Evolutionary conservation across 352 stramenopile species (phyloP).

Genomic region (Nannochloropsis limnetica): DNA sequence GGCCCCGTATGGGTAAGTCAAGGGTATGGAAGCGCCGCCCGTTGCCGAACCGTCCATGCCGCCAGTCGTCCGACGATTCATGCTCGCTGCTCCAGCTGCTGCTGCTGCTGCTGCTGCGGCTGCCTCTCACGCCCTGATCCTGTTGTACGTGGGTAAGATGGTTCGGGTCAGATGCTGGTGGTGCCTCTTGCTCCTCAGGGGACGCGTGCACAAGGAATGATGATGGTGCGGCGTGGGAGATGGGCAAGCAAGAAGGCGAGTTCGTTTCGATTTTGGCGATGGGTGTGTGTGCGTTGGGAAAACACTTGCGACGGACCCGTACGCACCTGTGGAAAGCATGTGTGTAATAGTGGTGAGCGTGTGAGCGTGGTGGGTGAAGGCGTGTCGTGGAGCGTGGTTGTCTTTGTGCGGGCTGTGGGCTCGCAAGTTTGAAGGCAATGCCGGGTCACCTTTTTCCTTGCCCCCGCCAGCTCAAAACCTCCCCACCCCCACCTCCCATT

Average conservation of each 20-base stretch:
- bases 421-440: not conserved
- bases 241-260: not conserved
- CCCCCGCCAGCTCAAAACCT: not conserved
- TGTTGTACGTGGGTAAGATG: not conserved
- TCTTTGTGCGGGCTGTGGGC: not conserved
- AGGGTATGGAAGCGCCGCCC: not conserved
- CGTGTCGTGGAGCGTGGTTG: not conserved
- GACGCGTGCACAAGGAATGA: not conserved
- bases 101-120: not conserved
- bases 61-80: conserved; percentile 20
- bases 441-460: not conserved
- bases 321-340: not conserved
- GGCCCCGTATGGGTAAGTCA: not conserved
- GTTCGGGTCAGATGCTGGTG: not conserved
- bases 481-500: not conserved
- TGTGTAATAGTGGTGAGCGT: not conserved
- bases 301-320: no score
- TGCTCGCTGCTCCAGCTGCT: not conserved
- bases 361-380: not conserved
- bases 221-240: no score
- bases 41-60: not conserved
- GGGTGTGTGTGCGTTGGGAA: no score
- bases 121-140: not conserved
- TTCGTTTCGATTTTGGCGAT: not conserved
- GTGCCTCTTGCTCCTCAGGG: not conserved